Evolutionary conservation across 1,284 basidiomycete species (phyloP), one percentile per base, ranked within the genome.

Genomic region (Veloboletus limbatus): DNA sequence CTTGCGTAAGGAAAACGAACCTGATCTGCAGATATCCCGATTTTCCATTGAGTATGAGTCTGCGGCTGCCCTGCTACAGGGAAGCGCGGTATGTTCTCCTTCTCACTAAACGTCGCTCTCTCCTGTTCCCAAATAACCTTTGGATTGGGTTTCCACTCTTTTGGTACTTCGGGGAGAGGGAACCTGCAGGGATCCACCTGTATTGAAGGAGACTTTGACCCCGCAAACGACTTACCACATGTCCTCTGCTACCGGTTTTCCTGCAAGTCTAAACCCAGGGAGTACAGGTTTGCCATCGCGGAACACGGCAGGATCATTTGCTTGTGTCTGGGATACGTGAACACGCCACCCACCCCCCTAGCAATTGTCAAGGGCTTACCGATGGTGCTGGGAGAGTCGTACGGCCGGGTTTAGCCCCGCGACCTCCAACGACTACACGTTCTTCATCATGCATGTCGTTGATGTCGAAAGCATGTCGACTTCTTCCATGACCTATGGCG

Each of bases 61-160:
- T 68, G 66, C n/a, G 57, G 13, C 54, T 62, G 37, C 22, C 58
- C 46, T n/a, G 58, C 50, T 26, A 36, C 40, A 30, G 56, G 51
- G 40, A 61, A 60, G 16, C 55, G 49, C 26, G 54, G 56, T 25
- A 67, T 59, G 13, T 59, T 60, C 40, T 62, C 63, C 52, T 65
- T 60, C 7, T 69, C 57, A 45, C 79, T 78, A 52, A 81, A 80
- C 60, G 78, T 75, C 47, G 73, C 67, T 54, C 70, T 62, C 53
- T 72, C 68, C 51, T 69, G 56, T 56, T 79, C 75, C 92, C 92
- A 97, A 0, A 97, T 77, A 21, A 79, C 70, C 17, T 71, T 74
- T 1, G 96, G 96, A 60, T 94, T 77, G 0, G 96, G 89, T 52
- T 72, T 78, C 96, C 96, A 98, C 14, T 79, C 86, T 45, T 77